These are phyloP conservation scores for slime mould (Dictyostelium discoideum) DNA, from an alignment of 78 protist genomes.

Conservation along the genomic window DNA sequence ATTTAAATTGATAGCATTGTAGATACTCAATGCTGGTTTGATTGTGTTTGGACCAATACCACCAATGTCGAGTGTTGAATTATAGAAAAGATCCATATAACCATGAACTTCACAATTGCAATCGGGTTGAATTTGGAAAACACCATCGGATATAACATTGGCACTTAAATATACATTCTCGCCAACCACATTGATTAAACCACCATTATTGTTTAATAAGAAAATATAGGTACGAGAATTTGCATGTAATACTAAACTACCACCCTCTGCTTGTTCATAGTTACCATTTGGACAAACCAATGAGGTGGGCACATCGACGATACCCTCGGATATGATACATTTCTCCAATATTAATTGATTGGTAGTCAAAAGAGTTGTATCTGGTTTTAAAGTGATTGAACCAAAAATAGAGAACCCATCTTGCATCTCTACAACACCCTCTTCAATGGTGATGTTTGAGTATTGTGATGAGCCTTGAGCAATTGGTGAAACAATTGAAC, in stretches of 20 bases:
- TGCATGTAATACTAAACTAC: neutral
- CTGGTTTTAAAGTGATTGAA: neutral
- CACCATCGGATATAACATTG: neutral
- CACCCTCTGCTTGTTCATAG: neutral
- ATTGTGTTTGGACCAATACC: constrained; percentile 16
- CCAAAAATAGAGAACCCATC: neutral
- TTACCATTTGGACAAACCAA: neutral
- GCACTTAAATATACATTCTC: neutral
- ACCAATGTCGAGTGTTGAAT: neutral
- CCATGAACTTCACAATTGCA: neutral
- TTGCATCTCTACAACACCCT: neutral
- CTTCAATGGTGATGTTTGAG: neutral
- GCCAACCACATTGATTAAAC: neutral
- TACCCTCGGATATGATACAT: neutral
- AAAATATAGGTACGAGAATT: neutral
- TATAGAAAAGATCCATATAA: neutral
- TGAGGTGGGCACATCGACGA: neutral
- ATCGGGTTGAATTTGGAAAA: neutral
- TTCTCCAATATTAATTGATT: neutral
- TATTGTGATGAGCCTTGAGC: neutral
- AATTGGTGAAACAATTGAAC: neutral
- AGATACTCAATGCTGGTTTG: neutral
- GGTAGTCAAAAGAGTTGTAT: neutral
- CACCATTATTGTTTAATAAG: neutral
- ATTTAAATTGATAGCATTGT: neutral